Percentiles rank a stretch among this genome's conserved stretches.
Conservation (phyloP, 352 stramenopile genomes). For the Globisporangium sylvaticum region DNA sequence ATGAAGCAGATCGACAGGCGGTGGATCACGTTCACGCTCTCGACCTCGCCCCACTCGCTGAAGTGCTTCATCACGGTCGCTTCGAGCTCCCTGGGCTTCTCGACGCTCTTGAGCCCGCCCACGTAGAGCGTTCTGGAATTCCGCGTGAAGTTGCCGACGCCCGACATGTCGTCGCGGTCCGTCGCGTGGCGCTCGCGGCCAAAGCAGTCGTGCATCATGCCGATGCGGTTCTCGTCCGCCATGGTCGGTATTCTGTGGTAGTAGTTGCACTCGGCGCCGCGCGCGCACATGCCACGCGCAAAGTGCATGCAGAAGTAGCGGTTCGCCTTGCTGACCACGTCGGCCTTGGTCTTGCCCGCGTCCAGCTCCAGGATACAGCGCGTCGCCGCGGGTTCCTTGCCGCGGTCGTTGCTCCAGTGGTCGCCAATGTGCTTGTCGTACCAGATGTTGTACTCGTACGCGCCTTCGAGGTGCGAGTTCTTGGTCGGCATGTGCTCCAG, state of each 20-base stretch:
- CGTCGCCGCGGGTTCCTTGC: slow-evolving; percentile 83
- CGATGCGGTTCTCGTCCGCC: slow-evolving; percentile 67
- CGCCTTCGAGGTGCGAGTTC: slow-evolving; percentile 87
- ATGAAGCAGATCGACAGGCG: slow-evolving; percentile 91
- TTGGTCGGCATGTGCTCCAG: slow-evolving; percentile 84
- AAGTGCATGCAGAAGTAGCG: slow-evolving; percentile 92
- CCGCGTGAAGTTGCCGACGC: slow-evolving; percentile 89
- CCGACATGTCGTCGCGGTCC: slow-evolving; percentile 92
- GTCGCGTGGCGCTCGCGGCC: slow-evolving; percentile 88
- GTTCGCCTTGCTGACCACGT: slow-evolving; percentile 82
- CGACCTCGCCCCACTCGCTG: slow-evolving; percentile 91
- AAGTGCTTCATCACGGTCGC: slow-evolving; percentile 84
- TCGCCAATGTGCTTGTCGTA: slow-evolving; percentile 93
- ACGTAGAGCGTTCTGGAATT: slow-evolving; percentile 92
- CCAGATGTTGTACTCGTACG: slow-evolving; percentile 95
- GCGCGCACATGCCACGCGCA: slow-evolving; percentile 86
- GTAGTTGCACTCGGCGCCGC: slow-evolving; percentile 89
- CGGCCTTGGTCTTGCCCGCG: slow-evolving; percentile 89
- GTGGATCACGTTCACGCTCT: slow-evolving; percentile 92
- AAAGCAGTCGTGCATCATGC: slow-evolving; percentile 92
- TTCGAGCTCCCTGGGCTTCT: slow-evolving; percentile 53
- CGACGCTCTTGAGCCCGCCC: slow-evolving; percentile 67
- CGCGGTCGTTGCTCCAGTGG: slow-evolving; percentile 81
- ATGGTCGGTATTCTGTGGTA: slow-evolving; percentile 87
- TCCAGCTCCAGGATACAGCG: slow-evolving; percentile 84